Percentiles rank a stretch among this genome's conserved stretches.
These are phyloP conservation scores for Neoboletus subvelutipes DNA, from an alignment of 768 basidiomycete genomes.

Conservation along the genomic window DNA sequence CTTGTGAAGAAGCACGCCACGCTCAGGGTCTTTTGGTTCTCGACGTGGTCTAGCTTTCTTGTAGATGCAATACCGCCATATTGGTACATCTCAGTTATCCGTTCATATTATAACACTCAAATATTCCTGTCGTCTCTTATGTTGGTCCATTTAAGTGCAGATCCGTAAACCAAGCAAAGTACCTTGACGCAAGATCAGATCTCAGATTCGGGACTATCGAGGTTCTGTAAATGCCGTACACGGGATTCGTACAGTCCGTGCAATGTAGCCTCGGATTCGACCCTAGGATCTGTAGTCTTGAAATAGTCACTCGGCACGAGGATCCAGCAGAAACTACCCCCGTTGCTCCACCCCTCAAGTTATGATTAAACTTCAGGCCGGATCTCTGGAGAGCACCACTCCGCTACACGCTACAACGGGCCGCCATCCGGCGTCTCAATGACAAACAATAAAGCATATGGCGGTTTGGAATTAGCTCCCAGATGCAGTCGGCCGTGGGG, in stretches of 20 bases:
- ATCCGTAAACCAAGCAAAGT: not conserved
- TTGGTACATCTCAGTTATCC: not conserved
- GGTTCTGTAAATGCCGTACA: constrained; percentile 15
- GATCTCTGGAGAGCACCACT: not conserved
- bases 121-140: not conserved
- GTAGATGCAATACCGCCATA: constrained; percentile 10
- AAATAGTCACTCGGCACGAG: not conserved
- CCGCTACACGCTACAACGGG: not conserved
- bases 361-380: constrained; percentile 1
- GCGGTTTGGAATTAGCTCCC: not conserved
- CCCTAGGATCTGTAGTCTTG: constrained; percentile 2
- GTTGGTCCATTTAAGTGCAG: not conserved
- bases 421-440: not conserved
- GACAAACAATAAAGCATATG: not conserved
- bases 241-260: constrained; percentile 1
- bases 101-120: not conserved
- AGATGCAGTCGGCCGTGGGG: not conserved
- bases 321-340: not conserved
- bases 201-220: not conserved
- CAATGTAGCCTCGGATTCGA: constrained; percentile 7
- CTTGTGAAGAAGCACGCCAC: constrained; percentile 4
- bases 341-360: not conserved
- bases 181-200: not conserved
- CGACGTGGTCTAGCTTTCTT: constrained; percentile 1
- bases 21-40: not conserved